These are phyloP conservation scores for Dipodascopsis uninucleata DNA, from an alignment of 805 yeast species.

Conservation along the genomic window DNA sequence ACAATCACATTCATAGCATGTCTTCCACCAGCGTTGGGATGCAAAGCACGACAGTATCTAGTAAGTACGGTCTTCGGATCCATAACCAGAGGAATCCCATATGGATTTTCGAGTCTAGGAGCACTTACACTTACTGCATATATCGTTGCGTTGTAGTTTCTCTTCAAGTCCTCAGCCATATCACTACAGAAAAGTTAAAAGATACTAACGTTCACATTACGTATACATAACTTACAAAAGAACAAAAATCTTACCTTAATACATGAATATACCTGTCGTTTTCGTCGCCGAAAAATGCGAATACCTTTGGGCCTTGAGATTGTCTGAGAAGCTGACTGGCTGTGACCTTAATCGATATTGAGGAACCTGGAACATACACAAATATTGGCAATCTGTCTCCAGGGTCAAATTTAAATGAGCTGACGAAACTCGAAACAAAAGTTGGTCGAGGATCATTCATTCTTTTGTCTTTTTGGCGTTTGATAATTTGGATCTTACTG, in stretches of 20 bases:
- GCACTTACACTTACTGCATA: constrained; percentile 14
- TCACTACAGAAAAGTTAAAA: constrained; percentile 7
- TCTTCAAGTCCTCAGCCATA: background rate
- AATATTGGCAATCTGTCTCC: constrained; percentile 6
- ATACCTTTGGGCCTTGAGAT: constrained; percentile 9
- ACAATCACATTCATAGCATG: constrained; percentile 20
- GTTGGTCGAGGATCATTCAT: constrained; percentile 3
- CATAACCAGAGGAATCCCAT: constrained; percentile 11
- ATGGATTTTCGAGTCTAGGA: constrained; percentile 10
- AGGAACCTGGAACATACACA: constrained; percentile 5
- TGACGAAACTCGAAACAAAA: constrained; percentile 1
- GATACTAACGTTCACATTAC: too few relatives aligned
- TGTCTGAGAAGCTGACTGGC: background rate
- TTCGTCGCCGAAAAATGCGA: constrained; percentile 11
- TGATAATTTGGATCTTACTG: too few relatives aligned
- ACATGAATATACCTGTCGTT: constrained; percentile 6
- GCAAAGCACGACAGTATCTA: constrained; percentile 21
- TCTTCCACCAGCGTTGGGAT: constrained; percentile 27
- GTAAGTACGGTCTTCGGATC: constrained; percentile 21
- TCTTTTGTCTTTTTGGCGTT: too few relatives aligned
- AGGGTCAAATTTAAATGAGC: constrained; percentile 3
- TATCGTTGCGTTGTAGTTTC: constrained; percentile 12
- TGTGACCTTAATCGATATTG: constrained; percentile 9
- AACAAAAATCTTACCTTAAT: constrained; percentile 6
- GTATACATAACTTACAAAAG: background rate